Base-by-base conservation (phyloP, 768 basidiomycete species). In the Mycena vitilis region DNA sequence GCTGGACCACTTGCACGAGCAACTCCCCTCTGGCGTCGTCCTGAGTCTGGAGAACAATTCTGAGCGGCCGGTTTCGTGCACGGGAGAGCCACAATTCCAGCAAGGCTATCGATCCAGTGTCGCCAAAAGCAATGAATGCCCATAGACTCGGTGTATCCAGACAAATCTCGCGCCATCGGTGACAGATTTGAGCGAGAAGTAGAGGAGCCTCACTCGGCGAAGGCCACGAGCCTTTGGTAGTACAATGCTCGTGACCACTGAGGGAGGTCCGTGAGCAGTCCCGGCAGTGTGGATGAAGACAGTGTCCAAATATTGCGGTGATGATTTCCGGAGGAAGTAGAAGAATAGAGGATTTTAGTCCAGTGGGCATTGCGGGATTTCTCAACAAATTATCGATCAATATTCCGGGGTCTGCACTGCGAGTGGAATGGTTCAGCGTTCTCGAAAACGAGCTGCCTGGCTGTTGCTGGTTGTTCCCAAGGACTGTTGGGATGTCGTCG, bases 151-250 rank as follows among this genome's bases (percentile, higher is more conserved):
- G 59, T 18, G 60, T 49, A 40, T 30, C 42, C 12, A 67, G 37
- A 36, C 66, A 61, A 4, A 67, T 55, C 3, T 61, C 60, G 11
- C 66, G 40, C 66, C 66, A 67, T 22, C 40, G 59, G 48, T 36
- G 44, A 30, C 42, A 67, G 38, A 67, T 61, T 25, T 61, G 66
- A 45, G 44, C 13, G 16, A 67, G 52, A 13, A 67, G 45, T 12
- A 67, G 45, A 44, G 65, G 65, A 5, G 66, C 60, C 20, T 61
- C 34, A n/a, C 18, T 25, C 10, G 51, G 51, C 10, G 44, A 61
- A 30, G 55, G 48, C 30, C n/a, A 36, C 13, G 16, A 34, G 30
- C 40, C 20, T 36, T 23, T 2, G 12, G 25, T 57, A 42, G 60
- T 37, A 55, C 65, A 66, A 40, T 36, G 52, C 12, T 22, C 52